Evolutionary conservation across 169 alveolate genomes (phyloP), one percentile per base, ranked within the genome.

Genomic region (Toxoplasma gondii): DNA sequence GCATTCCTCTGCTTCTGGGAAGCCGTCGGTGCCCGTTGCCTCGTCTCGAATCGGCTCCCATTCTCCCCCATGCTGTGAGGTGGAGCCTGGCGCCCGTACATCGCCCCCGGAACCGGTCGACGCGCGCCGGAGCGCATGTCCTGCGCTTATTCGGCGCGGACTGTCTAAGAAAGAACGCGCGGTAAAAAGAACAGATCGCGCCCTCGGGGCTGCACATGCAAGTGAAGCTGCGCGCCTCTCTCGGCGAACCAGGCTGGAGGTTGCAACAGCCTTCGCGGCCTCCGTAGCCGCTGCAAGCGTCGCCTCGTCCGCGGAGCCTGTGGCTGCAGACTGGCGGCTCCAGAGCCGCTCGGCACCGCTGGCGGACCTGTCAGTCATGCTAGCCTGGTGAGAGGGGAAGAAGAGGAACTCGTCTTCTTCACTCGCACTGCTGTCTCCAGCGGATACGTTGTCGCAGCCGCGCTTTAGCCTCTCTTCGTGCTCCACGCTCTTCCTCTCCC

Each of bases 391-490:
- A 10, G 86, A 36, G 4, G 86, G 86, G 45, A 78, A 78, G 86
- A 78, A 78, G 86, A 78, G 86, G 24, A 78, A 78, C 43, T 78
- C 86, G 27, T 78, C 86, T 78, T 78, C 86, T 12, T 78, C 86
- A n/a, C 86, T 78, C 29, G 12, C 86, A 36, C 44, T 78, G 27
- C n/a, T 29, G 5, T 38, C 39, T 41, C 49, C n/a, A 45, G 44
- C 19, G 45, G 29, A 78, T 17, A n/a, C 1, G 45, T 1, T 31
- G 86, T 45, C 86, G 86, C 4, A 31, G 58, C 45, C 44, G 39
- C 43, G 12, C 86, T 31, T 10, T 1, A 78, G 43, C 43, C 86
- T 78, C 86, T 78, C 86, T 31, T 70, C 36, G 17, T 38, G 86
- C 45, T 78, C 2, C 22, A 19, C 45, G 27, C 45, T 7, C 86